Conservation (phyloP, 495 filamentous ascomycete species). For the Lasiosphaeria ovina region DNA sequence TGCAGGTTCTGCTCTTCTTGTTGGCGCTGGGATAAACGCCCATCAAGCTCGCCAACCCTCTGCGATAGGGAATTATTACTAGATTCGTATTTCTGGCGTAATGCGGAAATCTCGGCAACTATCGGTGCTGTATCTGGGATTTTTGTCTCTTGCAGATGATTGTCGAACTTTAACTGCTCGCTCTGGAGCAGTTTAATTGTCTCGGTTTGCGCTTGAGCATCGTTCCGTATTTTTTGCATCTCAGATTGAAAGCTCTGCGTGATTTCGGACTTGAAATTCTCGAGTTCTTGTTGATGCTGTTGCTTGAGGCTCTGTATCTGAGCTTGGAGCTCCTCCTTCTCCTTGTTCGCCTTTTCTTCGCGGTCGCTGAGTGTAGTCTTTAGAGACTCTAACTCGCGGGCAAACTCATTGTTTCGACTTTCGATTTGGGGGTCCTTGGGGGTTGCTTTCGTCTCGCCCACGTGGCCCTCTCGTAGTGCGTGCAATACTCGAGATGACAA, state of each 20-base stretch:
- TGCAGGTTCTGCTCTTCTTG: not conserved
- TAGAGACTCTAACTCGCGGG: not conserved
- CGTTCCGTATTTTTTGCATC: not conserved
- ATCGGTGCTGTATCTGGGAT: not conserved
- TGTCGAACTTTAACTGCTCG: not conserved
- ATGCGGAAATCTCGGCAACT: not conserved
- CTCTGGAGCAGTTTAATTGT: not conserved
- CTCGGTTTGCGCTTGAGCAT: not conserved
- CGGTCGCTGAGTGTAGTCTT: not conserved
- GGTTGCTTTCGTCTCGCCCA: not conserved
- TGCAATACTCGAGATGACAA: not conserved
- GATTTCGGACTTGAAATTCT: not conserved
- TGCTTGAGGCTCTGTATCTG: not conserved
- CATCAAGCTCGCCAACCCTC: not conserved
- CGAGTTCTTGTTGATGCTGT: not conserved
- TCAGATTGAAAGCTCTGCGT: not conserved
- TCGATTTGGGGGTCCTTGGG: slow-evolving; percentile 2
- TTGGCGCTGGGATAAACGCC: not conserved
- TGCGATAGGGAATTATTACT: not conserved
- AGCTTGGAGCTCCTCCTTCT: not conserved
- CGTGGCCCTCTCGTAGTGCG: not conserved
- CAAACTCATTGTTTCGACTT: not conserved
- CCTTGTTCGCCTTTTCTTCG: not conserved
- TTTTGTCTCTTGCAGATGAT: not conserved
- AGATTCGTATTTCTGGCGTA: not conserved